Evolutionary conservation across 2,329 filamentous ascomycete species (phyloP), one percentile per base, ranked within the genome.

Genomic region (Xylariomycetidae sp.): DNA sequence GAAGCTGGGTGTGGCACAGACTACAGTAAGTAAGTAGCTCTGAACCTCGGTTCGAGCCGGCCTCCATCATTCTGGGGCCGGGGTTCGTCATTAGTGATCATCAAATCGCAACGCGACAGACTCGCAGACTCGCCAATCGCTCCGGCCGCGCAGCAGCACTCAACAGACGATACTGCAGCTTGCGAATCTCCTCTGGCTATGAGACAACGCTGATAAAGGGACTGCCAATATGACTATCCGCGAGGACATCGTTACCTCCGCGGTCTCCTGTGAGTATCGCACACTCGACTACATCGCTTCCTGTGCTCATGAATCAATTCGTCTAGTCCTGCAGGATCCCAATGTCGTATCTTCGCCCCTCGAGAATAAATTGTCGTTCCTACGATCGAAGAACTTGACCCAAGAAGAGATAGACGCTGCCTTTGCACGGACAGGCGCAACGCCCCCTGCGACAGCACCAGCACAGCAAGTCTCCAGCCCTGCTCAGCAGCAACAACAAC

Each of bases 341-440:
- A 94, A 83, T 32, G 90, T 98, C 48, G 80, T 88, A 23, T 79
- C 80, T 8, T 90, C 92, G 5, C 84, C 92, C n/a, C 67, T 95
- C 42, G 92, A 97, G 55, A 96, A 92, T 63, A 82, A 88, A 45
- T 77, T 97, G 39, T 85, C 88, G 7, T 98, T 98, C 51, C 73
- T 98, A 14, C 86, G 89, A 61, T 94, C 89, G 6, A 98, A 98
- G 66, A 97, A 98, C 61, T 74, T 98, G 34, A 97, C 90, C 1
- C 85, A 92, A 59, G 90, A 97, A 63, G 94, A 98, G 64, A 85
- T 98, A 53, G 86, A 92, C 55, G 71, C 78, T 23, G 85, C 94
- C 12, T 74, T 98, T 46, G 74, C 85, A 26, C 80, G 90, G 53
- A 80, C 79, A 29, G 80, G 82, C 5, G 31, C 38, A 31, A 29